A percentile compares a stretch with the other conserved stretches of the same genome.
phyloP scores from a whole-genome alignment of 2,329 filamentous ascomycete species.

The Alternaria ventricosa region DNA sequence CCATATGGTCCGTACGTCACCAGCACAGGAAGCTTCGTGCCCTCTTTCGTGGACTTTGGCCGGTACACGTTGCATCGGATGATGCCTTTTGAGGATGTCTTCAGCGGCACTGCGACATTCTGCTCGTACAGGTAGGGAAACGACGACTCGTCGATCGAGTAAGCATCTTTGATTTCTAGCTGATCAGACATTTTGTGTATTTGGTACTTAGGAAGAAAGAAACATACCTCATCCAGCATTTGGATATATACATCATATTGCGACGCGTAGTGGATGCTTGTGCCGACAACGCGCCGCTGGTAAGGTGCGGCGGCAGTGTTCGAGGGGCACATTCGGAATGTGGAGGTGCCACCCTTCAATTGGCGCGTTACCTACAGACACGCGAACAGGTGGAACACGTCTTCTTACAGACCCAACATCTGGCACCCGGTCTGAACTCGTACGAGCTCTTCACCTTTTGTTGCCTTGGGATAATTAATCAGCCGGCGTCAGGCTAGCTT shows the following conservation, averaged over 20 bases:
- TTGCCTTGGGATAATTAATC: not conserved
- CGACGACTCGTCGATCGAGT: constrained; percentile 42
- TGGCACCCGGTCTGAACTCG: not conserved
- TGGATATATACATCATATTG: constrained; percentile 24
- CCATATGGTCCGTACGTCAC: constrained; percentile 77
- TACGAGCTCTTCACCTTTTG: not conserved
- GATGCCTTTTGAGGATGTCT: constrained; percentile 47
- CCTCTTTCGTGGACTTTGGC: constrained; percentile 49
- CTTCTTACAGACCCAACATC: not conserved
- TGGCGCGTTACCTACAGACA: not conserved
- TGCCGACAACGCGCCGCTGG: constrained; percentile 8
- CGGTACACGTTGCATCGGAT: constrained; percentile 61
- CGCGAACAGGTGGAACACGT: not conserved
- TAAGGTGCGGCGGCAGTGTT: constrained; percentile 4
- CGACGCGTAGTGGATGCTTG: constrained; percentile 15
- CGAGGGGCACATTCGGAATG: constrained; percentile 25
- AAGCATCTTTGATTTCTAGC: constrained; percentile 40
- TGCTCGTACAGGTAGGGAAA: constrained; percentile 59
- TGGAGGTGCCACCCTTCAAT: constrained; percentile 15
- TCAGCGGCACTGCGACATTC: constrained; percentile 57
- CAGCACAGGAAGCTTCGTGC: constrained; percentile 62
- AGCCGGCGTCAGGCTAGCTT: not conserved
- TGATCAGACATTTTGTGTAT: constrained; percentile 31
- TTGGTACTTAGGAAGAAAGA: not conserved
- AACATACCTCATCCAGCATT: not conserved